phyloP scores from a whole-genome alignment of 106 monocot genomes.

The Posidonia australis region DNA sequence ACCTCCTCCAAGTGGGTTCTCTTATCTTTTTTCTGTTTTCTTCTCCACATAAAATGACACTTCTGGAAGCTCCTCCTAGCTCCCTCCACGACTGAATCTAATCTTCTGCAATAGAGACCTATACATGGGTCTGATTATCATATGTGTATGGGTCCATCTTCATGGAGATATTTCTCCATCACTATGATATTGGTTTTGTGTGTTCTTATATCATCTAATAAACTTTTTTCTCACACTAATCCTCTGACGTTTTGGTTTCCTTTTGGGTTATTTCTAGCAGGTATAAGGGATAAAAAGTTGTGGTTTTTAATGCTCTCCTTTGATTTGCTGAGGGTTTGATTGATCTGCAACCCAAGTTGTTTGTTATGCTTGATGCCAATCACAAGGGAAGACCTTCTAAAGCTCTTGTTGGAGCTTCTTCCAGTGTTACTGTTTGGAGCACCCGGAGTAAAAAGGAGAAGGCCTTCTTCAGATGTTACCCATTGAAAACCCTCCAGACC shows the following conservation, averaged over 20 bases:
- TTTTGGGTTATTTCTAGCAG: slow-evolving; percentile 1
- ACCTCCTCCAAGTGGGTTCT: neutral
- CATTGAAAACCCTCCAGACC: slow-evolving; percentile 40
- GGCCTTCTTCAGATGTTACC: slow-evolving; percentile 86
- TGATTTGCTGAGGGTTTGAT: neutral
- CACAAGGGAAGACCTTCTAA: slow-evolving; percentile 28
- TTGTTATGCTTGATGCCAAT: slow-evolving; percentile 71
- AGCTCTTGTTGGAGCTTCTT: slow-evolving; percentile 48
- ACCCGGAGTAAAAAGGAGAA: slow-evolving; percentile 24
- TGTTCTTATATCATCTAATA: neutral
- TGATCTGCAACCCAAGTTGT: slow-evolving; percentile 1
- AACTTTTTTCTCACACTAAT: neutral
- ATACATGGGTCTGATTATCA: neutral
- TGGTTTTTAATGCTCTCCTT: neutral
- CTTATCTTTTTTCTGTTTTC: neutral
- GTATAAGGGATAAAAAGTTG: neutral
- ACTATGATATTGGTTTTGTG: neutral
- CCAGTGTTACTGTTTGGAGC: slow-evolving; percentile 3
- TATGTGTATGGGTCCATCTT: no score
- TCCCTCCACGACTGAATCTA: neutral
- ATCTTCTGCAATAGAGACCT: neutral
- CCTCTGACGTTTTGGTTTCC: neutral
- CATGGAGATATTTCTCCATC: no score
- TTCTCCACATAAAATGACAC: slow-evolving; percentile 10
- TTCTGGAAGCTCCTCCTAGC: neutral